A percentile compares a stretch with the other conserved stretches of the same genome.
Conservation (phyloP, 495 filamentous ascomycete species). For the Penicillium goetzii region DNA sequence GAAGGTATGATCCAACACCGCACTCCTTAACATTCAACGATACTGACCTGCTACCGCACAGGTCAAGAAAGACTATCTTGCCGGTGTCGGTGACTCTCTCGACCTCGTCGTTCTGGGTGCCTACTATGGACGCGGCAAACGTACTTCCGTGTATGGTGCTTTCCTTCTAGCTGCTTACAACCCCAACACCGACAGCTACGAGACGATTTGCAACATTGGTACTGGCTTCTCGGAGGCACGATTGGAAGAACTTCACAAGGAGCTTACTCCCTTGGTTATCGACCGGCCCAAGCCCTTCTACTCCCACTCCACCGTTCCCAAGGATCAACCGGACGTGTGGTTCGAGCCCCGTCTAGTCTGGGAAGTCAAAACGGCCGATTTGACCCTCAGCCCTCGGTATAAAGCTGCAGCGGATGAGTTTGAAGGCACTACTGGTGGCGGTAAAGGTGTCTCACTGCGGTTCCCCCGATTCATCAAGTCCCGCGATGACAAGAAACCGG, state of each 20-base stretch:
- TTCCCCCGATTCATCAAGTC: slow-evolving; percentile 91
- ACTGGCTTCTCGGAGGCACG: slow-evolving; percentile 92
- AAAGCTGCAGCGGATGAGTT: slow-evolving; percentile 74
- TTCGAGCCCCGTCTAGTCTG: slow-evolving; percentile 93
- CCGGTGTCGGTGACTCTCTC: slow-evolving; percentile 90
- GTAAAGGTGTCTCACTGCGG: slow-evolving; percentile 83
- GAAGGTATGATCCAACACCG: slow-evolving; percentile 60
- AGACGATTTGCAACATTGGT: slow-evolving; percentile 97
- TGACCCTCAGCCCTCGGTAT: slow-evolving; percentile 90
- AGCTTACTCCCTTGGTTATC: slow-evolving; percentile 73
- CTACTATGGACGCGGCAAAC: slow-evolving; percentile 92
- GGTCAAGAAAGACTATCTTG: slow-evolving; percentile 97
- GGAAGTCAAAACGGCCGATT: slow-evolving; percentile 96
- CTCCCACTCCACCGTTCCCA: slow-evolving; percentile 75
- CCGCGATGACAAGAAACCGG: slow-evolving; percentile 92
- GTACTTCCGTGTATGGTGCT: slow-evolving; percentile 91
- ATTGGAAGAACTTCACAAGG: slow-evolving; percentile 77
- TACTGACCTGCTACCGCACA: slow-evolving; percentile 32
- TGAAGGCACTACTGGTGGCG: slow-evolving; percentile 57
- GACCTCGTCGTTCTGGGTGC: slow-evolving; percentile 95
- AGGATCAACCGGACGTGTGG: slow-evolving; percentile 98
- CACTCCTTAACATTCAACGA: too few species aligned
- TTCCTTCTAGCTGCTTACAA: slow-evolving; percentile 97
- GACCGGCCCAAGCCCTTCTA: slow-evolving; percentile 95
- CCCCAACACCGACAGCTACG: slow-evolving; percentile 72